Base-by-base conservation (phyloP, 176 grass and related monocot genomes). In the Musa acuminata region DNA sequence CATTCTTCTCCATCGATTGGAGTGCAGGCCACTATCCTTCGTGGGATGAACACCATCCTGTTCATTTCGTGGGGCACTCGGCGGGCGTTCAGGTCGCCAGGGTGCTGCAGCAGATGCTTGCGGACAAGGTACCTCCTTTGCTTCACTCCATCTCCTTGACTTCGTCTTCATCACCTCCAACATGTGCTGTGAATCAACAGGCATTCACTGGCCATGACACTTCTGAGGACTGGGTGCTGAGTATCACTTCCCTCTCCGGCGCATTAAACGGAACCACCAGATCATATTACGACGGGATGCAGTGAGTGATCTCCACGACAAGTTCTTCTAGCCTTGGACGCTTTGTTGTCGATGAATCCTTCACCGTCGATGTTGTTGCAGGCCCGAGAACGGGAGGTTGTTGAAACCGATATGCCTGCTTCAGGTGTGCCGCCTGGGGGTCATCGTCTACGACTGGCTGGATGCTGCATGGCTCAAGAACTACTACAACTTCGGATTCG, bases 401-500 rank as follows among this genome's bases (percentile, higher is more conserved):
- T 80, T 96, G 93, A 92, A 83, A 88, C 84, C 85, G 7, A 77
- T 96, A 58, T 86, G 78, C 26, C 87, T 96, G 76, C 89, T 96
- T 67, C 93, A 96, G 74, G 72, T 92, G 48, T 96, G 89, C 71
- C 75, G 93, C 72, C 22, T 96, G 2, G 93, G 93, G 62, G 89
- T 88, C 43, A 90, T 92, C 22, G 13, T 92, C 22, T 96, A 96
- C 29, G 89, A 96, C 48, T 96, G 93, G 93, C 83, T 96, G 25
- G 79, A 96, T 70, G 87, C 94, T 72, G 54, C 88, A 62, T 99
- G 86, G 95, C 62, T 99, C 51, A 99, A 91, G 85, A 91, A 91
- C 55, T 99, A 99, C 80, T 99, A 91, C 82, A 98, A 87, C 71
- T 98, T 98, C 65, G 90, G 95, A 79, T 98, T 98, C 43, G 95